A percentile compares a stretch with the other conserved stretches of the same genome.
phyloP scores from a whole-genome alignment of 345 rosid species.

The Aquilaria yunnanensis region DNA sequence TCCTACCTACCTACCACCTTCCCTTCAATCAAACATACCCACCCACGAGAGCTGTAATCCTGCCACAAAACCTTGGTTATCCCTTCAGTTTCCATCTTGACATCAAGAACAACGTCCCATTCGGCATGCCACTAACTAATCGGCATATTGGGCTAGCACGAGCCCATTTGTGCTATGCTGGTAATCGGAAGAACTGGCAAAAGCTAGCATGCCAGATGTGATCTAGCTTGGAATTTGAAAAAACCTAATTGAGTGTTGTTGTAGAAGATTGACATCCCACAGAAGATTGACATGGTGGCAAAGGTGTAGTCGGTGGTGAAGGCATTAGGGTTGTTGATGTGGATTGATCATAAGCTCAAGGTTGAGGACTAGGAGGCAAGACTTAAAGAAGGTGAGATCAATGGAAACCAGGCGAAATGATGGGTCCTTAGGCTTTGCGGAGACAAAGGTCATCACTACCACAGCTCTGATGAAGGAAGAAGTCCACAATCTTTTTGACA shows the following conservation, averaged over 20 bases:
- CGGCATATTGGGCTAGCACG: conserved; percentile 76
- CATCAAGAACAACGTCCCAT: conserved; percentile 74
- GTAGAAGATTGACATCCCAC: conserved; percentile 79
- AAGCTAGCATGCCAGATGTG: conserved; percentile 66
- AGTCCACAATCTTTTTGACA: conserved; percentile 27
- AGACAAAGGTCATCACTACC: conserved; percentile 35
- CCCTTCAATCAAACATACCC: conserved; percentile 27
- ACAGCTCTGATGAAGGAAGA: conserved; percentile 67
- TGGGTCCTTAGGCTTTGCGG: conserved; percentile 72
- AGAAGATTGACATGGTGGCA: conserved; percentile 67
- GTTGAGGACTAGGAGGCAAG: conserved; percentile 62
- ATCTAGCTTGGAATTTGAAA: conserved; percentile 31
- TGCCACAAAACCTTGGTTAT: conserved; percentile 74
- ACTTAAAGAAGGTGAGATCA: conserved; percentile 66
- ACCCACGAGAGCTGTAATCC: conserved; percentile 76
- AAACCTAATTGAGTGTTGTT: background rate
- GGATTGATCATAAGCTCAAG: conserved; percentile 71
- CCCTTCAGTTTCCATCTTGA: conserved; percentile 56
- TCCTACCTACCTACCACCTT: too few species aligned
- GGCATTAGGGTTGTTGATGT: conserved; percentile 78
- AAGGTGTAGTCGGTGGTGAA: conserved; percentile 60
- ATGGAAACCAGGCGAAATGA: conserved; percentile 73
- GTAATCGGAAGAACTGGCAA: conserved; percentile 54
- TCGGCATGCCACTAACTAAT: conserved; percentile 60
- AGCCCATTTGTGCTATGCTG: conserved; percentile 66